Evolutionary conservation across 768 basidiomycete species (phyloP), one percentile per base, ranked within the genome.

Genomic region (Suillus subaureus): DNA sequence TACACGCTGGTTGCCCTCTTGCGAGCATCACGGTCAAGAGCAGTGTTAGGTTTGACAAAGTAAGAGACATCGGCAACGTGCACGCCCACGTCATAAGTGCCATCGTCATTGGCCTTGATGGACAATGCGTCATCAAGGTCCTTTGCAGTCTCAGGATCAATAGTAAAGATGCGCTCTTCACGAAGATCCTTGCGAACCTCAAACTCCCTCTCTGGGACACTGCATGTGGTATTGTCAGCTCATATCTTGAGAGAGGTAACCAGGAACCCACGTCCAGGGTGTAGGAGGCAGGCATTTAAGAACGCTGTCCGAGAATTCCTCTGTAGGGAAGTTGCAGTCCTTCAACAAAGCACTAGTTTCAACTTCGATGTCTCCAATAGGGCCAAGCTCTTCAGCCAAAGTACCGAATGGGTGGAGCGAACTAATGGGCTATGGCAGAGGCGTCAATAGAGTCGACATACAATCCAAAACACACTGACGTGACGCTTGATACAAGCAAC

Each of bases 321-420:
- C 96, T 0, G 94, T 93, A 2, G 97, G 94, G 89, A 98, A 98
- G 79, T 98, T 98, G 84, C 96, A 98, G 77, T 99, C 97, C 78
- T 99, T 99, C 69, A 99, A 83, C 66, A 99, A 82, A 9, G 97
- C 97, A 67, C 94, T 96, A 6, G 97, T 99, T 79, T 99, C 97
- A 9, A 97, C 96, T 78, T 99, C 96, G 61, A 97, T 90, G 69
- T 99, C 94, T n/a, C 97, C 97, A 67, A 99, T 99, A 23, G 96
- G 91, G 54, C 97, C 97, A 60, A 99, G 86, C 76, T 99, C 96
- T 76, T 99, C 97, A 31, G 98, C 97, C 45, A 99, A 81, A 23
- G 97, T 98, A 64, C 97, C 97, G 76, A 99, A 99, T 11, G 97
- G 97, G 85, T 99, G 97, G 18, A 99, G 86, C 45, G 97, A 99